Conservation (phyloP, 352 stramenopile species). For the Elongisporangium undulatum region DNA sequence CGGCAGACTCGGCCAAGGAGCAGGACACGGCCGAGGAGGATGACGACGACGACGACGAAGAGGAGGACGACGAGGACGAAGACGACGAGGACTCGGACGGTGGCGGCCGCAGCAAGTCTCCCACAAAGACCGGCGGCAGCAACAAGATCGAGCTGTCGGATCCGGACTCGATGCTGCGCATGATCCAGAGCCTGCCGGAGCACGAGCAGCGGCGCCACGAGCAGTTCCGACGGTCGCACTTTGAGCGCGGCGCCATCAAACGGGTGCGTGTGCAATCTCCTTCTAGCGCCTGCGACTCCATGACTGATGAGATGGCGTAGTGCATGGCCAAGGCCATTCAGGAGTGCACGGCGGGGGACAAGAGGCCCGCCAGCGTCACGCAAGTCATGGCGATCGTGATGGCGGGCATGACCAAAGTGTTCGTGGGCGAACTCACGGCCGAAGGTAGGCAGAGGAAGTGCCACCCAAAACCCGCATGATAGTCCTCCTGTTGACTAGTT, state of each 20-base stretch:
- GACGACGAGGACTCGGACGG: constrained; percentile 9
- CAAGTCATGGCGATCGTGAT: constrained; percentile 88
- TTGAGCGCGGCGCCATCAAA: constrained; percentile 79
- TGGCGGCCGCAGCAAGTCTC: not conserved
- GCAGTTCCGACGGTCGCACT: constrained; percentile 80
- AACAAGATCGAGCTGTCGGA: constrained; percentile 48
- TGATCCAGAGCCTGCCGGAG: constrained; percentile 65
- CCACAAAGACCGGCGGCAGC: constrained; percentile 1
- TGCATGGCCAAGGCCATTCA: constrained; percentile 79
- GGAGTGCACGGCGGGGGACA: constrained; percentile 50
- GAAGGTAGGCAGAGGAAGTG: constrained; percentile 38
- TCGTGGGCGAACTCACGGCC: constrained; percentile 72
- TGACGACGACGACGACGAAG: constrained; percentile 29
- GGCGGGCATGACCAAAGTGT: constrained; percentile 84
- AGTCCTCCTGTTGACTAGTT: not conserved
- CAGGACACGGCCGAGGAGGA: constrained; percentile 43
- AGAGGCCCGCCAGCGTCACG: constrained; percentile 50
- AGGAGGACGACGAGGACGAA: constrained; percentile 29
- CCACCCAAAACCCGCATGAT: not conserved
- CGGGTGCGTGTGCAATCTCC: constrained; percentile 23
- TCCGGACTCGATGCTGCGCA: constrained; percentile 64
- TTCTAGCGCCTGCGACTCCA: not conserved
- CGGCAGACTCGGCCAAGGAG: constrained; percentile 13
- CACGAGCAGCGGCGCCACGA: constrained; percentile 66
- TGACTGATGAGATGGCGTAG: constrained; percentile 11